Percentiles rank a stretch among this genome's conserved stretches.
phyloP scores from a whole-genome alignment of 768 basidiomycete genomes.

The Amanita brunnescens region DNA sequence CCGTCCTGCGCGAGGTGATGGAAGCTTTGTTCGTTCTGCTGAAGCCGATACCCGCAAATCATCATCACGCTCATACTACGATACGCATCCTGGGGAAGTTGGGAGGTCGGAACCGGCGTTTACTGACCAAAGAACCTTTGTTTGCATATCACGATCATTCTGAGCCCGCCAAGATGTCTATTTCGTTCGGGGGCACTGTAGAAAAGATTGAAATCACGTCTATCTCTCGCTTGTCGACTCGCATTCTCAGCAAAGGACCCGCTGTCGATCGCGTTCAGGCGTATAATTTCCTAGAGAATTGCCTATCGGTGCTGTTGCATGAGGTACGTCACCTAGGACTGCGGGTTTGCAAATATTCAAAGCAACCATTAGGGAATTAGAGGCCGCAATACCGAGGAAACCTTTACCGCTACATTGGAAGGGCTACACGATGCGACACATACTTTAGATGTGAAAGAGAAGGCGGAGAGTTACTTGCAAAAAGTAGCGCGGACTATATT shows the following conservation, averaged over 20 bases:
- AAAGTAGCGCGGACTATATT: conserved; percentile 68
- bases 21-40: conserved; percentile 87
- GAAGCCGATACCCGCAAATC: conserved; percentile 81
- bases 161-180: conserved; percentile 56
- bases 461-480: conserved; percentile 62
- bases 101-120: conserved; percentile 85
- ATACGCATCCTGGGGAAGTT: conserved; percentile 95
- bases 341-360: too few relatives aligned
- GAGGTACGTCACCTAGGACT: conserved; percentile 41
- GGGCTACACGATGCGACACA: conserved; percentile 74
- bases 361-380: conserved; percentile 46
- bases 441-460: conserved; percentile 55
- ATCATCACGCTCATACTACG: conserved; percentile 87
- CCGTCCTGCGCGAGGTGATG: conserved; percentile 90
- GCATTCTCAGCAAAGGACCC: conserved; percentile 45
- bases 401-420: conserved; percentile 62
- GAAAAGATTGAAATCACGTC: conserved; percentile 62
- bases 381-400: conserved; percentile 64
- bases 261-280: conserved; percentile 48
- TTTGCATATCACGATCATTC: conserved; percentile 65
- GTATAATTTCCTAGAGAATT: conserved; percentile 63
- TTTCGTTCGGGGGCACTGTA: conserved; percentile 65
- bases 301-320: conserved; percentile 59
- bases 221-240: conserved; percentile 54
- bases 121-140: conserved; percentile 72